Conservation (phyloP, 169 alveolate genomes). For the Theileria equi region DNA sequence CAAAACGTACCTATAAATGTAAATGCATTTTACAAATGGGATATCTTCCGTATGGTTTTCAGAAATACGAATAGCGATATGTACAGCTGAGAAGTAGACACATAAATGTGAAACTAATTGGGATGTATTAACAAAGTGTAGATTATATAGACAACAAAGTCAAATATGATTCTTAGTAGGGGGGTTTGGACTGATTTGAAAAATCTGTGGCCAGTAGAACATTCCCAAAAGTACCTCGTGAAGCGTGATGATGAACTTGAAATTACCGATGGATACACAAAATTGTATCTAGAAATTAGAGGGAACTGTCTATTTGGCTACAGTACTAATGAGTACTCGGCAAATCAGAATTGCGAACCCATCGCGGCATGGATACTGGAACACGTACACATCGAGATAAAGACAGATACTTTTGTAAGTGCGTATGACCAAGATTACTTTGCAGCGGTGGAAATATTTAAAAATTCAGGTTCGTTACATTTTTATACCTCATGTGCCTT, state of each 20-base stretch:
- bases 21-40: too few relatives aligned
- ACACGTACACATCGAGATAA: slow-evolving; percentile 32
- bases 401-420: slow-evolving; percentile 15
- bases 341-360: slow-evolving; percentile 25
- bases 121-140: too few relatives aligned
- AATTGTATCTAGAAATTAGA: slow-evolving; percentile 28
- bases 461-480: slow-evolving; percentile 1
- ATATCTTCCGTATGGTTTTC: too few relatives aligned
- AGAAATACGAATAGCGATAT: too few relatives aligned
- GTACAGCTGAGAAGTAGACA: too few relatives aligned
- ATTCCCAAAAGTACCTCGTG: slow-evolving; percentile 4
- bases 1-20: too few relatives aligned
- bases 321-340: slow-evolving; percentile 11
- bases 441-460: neutral
- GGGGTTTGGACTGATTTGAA: neutral
- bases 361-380: slow-evolving; percentile 58
- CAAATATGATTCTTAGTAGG: too few relatives aligned
- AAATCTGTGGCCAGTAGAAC: slow-evolving; percentile 15
- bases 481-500: neutral
- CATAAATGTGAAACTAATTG: too few relatives aligned
- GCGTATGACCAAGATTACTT: slow-evolving; percentile 18
- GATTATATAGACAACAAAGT: too few relatives aligned
- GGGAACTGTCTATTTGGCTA: slow-evolving; percentile 51
- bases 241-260: slow-evolving; percentile 8
- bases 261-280: slow-evolving; percentile 19